Conservation (phyloP, 306 rosid genomes). For the Chamaecrista fasciculata region DNA sequence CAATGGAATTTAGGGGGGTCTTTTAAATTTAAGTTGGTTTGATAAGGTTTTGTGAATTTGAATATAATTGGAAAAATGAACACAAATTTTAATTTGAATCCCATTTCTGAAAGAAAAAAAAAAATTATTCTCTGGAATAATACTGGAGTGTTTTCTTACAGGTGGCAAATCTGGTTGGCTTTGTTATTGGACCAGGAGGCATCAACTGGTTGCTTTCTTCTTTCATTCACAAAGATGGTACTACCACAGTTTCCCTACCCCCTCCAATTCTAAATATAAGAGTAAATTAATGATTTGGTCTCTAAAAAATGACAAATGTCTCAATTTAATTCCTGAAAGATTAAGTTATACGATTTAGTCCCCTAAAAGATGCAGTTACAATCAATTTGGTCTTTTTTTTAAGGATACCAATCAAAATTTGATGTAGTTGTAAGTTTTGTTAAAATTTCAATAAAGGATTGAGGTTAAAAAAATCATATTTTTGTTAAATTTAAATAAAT, state of each 20-base stretch:
- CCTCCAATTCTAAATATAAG: neutral
- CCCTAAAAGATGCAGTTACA: too few species aligned
- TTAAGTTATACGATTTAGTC: too few species aligned
- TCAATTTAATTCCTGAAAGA: too few species aligned
- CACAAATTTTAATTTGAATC: constrained; percentile 11
- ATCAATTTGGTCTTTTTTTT: too few species aligned
- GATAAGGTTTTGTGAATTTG: neutral
- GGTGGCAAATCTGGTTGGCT: constrained; percentile 95
- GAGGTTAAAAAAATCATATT: too few species aligned
- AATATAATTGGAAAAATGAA: neutral
- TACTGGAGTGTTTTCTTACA: constrained; percentile 27
- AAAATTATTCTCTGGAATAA: neutral
- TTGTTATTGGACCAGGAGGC: constrained; percentile 81
- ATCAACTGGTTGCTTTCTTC: constrained; percentile 70
- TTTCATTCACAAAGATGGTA: constrained; percentile 74
- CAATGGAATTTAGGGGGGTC: neutral
- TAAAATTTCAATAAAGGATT: too few species aligned
- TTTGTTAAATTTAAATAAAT: too few species aligned
- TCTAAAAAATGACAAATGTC: too few species aligned
- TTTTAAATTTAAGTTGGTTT: neutral
- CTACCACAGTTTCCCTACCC: constrained; percentile 25
- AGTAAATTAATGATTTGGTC: too few species aligned
- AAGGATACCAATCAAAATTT: too few species aligned
- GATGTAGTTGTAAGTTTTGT: too few species aligned
- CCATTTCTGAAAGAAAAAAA: neutral